These are phyloP conservation scores for Peterozyma xylosa DNA, from an alignment of 805 yeast species.

Conservation along the genomic window DNA sequence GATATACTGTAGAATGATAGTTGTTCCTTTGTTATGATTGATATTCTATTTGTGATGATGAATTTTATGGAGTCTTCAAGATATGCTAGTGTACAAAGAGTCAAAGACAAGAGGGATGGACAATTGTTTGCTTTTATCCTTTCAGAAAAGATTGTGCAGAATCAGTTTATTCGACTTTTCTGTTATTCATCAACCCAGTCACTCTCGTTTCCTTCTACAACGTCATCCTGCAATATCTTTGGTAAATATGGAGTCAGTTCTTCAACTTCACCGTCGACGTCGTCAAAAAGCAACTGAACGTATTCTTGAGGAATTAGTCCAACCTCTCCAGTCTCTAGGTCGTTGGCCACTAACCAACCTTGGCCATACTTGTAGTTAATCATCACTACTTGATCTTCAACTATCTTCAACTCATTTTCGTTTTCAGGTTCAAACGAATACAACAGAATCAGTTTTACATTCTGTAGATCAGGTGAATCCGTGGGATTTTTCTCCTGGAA, in stretches of 20 bases:
- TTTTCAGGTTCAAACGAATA: constrained; percentile 91
- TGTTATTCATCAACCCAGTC: constrained; percentile 20
- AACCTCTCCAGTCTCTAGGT: constrained; percentile 66
- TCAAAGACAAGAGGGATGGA: no score
- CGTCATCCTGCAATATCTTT: constrained; percentile 16
- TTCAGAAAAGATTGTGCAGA: no score
- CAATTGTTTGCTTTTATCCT: no score
- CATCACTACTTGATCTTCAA: constrained; percentile 78
- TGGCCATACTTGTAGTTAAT: constrained; percentile 91
- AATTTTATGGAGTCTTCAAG: no score
- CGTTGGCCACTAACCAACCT: constrained; percentile 96
- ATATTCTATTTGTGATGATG: no score
- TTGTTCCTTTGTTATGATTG: no score
- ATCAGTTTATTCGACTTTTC: no score
- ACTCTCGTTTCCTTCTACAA: constrained; percentile 14
- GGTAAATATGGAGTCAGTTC: constrained; percentile 42
- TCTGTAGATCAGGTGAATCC: constrained; percentile 11
- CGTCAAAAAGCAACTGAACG: constrained; percentile 45
- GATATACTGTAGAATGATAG: no score
- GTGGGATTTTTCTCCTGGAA: not conserved
- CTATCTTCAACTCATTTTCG: constrained; percentile 77
- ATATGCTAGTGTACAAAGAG: no score
- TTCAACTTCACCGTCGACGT: constrained; percentile 18
- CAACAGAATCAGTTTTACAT: constrained; percentile 67
- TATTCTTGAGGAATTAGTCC: constrained; percentile 96